Base-by-base conservation (phyloP, 2,329 filamentous ascomycete species). In the Neurospora crassa region DNA sequence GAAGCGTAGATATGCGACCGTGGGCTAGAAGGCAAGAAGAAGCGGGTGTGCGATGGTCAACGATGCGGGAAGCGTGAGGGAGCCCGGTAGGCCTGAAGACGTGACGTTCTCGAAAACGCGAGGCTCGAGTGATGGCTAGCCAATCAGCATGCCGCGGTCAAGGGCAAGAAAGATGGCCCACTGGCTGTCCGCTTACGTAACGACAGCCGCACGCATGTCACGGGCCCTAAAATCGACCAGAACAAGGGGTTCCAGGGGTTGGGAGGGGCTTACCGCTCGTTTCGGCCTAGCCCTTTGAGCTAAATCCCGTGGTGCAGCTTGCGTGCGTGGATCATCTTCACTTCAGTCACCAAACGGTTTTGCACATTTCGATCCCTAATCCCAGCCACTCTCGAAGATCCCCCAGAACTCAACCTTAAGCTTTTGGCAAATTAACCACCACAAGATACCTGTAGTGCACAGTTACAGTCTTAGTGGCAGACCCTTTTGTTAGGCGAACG, bases 21-120 rank as follows among this genome's bases (percentile, higher is more conserved):
- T 69, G 72, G 72, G 71, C 72, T 69, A 67, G 47, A 68, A 70
- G 70, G 68, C 67, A 71, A 67, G 69, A 37, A 69, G 40, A 69
- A 42, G 59, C 63, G 40, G 68, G 37, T 71, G 73, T 72, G 72
- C 29, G 74, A 74, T 72, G 75, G 68, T 47, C 70, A 68, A 69
- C 70, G 72, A 73, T 74, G 73, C 37, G 67, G 71, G 70, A 73
- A 67, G 72, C 34, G 40, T 71, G 69, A 37, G 20, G 70, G 40
- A 45, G 69, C 68, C 72, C 10, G 53, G 67, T 12, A 71, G 70
- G 73, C 71, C 69, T 67, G 72, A 75, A 70, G 76, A 76, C 74
- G 75, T 76, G 76, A 76, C 74, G 76, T 77, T 75, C 72, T 71
- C 67, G 73, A 74, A 75, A 77, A 77, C 74, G 75, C 75, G 76